Conservation (phyloP, 352 stramenopile species). For the Pythium aphanidermatum region DNA sequence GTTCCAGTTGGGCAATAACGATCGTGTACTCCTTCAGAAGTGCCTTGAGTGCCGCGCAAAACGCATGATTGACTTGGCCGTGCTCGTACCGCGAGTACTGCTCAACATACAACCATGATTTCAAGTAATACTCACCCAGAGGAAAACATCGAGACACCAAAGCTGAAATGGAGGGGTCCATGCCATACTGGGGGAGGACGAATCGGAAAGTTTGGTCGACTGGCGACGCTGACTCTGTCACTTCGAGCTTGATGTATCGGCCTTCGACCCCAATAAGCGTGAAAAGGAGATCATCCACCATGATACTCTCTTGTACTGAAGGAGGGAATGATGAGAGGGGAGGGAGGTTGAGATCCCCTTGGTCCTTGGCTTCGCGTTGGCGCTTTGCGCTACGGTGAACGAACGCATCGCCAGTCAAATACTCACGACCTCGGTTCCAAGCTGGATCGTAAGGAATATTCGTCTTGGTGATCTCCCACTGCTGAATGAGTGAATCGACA, state of each 20-base stretch:
- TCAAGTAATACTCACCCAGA: conserved; percentile 76
- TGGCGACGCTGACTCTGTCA: conserved; percentile 28
- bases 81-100: conserved; percentile 87
- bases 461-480: conserved; percentile 84
- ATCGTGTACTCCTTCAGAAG: conserved; percentile 92
- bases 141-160: conserved; percentile 60
- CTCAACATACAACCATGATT: conserved; percentile 71
- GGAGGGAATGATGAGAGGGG: conserved; percentile 69
- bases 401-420: conserved; percentile 67
- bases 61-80: conserved; percentile 91
- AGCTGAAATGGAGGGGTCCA: conserved; percentile 76
- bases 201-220: conserved; percentile 50
- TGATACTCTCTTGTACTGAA: conserved; percentile 72
- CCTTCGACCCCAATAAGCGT: conserved; percentile 75
- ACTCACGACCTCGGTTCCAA: conserved; percentile 79
- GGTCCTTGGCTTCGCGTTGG: conserved; percentile 25
- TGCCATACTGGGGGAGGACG: conserved; percentile 51
- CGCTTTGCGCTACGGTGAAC: conserved; percentile 42
- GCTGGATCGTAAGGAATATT: conserved; percentile 81
- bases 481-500: conserved; percentile 43
- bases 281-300: conserved; percentile 83
- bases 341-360: conserved; percentile 39
- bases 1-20: conserved; percentile 89
- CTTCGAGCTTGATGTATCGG: conserved; percentile 70
- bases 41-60: conserved; percentile 89